Conservation (phyloP, 768 basidiomycete genomes). For the Phanerodontia chrysosporium region DNA sequence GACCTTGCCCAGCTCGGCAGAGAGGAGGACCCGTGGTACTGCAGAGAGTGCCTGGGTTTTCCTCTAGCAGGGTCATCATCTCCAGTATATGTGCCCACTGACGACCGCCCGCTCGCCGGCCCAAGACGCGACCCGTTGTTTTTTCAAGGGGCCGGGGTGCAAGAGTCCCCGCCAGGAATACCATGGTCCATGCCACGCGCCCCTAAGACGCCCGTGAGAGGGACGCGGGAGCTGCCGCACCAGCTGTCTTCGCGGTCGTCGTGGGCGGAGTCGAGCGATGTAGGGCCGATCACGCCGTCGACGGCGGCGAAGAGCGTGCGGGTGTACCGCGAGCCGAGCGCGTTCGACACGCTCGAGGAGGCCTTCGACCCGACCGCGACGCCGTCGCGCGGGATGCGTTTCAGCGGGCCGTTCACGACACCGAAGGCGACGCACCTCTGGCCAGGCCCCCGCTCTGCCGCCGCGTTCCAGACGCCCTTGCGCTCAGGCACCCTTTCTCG, state of each 20-base stretch:
- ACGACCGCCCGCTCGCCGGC: conserved; percentile 39
- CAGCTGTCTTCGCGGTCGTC: conserved; percentile 31
- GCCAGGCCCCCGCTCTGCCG: conserved; percentile 34
- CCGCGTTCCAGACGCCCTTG: conserved; percentile 53
- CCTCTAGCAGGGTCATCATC: conserved; percentile 45
- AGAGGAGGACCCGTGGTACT: conserved; percentile 82
- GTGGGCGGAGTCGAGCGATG: conserved; percentile 48
- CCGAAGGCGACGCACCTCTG: conserved; percentile 50
- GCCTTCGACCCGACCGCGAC: conserved; percentile 79
- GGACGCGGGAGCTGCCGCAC: conserved; percentile 10
- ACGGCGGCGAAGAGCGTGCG: conserved; percentile 26
- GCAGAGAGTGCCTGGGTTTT: conserved; percentile 48
- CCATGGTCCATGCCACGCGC: conserved; percentile 38
- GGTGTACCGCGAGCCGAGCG: conserved; percentile 23
- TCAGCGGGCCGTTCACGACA: conserved; percentile 53
- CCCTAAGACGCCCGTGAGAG: conserved; percentile 50
- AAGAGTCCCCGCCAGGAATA: conserved; percentile 49
- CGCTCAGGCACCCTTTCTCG: conserved; percentile 22
- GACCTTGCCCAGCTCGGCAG: conserved; percentile 60
- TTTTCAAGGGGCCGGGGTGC: conserved; percentile 44
- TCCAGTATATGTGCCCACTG: conserved; percentile 68
- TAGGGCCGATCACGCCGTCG: conserved; percentile 54
- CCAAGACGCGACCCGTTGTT: conserved; percentile 53
- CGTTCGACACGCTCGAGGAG: conserved; percentile 40
- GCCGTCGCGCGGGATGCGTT: conserved; percentile 73